These are phyloP conservation scores for Amanita pallidorosea DNA, from an alignment of 768 basidiomycete species.

Conservation along the genomic window DNA sequence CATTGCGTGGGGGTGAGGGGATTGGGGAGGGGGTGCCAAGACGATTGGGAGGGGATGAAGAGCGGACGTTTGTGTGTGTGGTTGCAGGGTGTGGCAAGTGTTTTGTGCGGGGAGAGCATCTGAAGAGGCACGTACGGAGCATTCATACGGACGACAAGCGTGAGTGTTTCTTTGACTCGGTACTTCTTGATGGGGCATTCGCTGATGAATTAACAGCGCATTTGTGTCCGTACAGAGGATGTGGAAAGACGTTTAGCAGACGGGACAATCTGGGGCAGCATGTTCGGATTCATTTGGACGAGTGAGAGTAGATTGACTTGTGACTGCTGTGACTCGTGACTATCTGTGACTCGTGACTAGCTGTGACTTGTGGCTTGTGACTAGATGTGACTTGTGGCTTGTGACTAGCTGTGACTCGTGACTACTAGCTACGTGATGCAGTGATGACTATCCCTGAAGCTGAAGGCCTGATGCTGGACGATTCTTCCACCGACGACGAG, in stretches of 20 bases:
- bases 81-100: constrained; percentile 70
- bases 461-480: constrained; percentile 19
- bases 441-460: too few species aligned
- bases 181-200: too few species aligned
- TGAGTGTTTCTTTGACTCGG: constrained; percentile 25
- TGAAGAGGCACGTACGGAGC: constrained; percentile 71
- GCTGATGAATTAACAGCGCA: constrained; percentile 26
- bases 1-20: constrained; percentile 1
- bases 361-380: too few species aligned
- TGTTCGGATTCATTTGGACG: constrained; percentile 44
- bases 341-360: too few species aligned
- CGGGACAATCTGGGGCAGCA: constrained; percentile 75
- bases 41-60: neutral
- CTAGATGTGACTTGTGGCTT: too few species aligned
- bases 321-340: too few species aligned
- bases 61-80: constrained; percentile 51
- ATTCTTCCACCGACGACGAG: constrained; percentile 47
- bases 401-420: too few species aligned
- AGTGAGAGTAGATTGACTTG: neutral
- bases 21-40: constrained; percentile 1
- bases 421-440: too few species aligned
- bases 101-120: constrained; percentile 70
- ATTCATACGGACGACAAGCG: constrained; percentile 83
- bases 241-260: constrained; percentile 62
- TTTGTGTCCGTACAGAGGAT: constrained; percentile 51